These are phyloP conservation scores for Filosporella fistucella DNA, from an alignment of 495 filamentous ascomycete species.

Conservation along the genomic window DNA sequence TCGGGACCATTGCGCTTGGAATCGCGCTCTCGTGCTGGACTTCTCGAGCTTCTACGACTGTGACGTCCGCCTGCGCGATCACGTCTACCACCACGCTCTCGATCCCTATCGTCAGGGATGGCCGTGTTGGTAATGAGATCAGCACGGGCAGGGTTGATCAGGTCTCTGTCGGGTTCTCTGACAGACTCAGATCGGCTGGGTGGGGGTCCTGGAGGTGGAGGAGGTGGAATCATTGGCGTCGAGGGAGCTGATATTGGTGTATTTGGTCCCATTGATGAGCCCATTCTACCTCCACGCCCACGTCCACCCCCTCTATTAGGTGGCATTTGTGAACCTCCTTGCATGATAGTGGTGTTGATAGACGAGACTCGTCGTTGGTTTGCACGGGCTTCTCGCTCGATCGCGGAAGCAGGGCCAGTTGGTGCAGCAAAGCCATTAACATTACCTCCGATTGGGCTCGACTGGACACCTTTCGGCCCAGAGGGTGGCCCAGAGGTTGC, in stretches of 20 bases:
- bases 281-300: conserved; percentile 38
- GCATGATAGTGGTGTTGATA: conserved; percentile 47
- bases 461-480: conserved; percentile 23
- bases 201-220: conserved; percentile 14
- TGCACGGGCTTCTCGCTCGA: conserved; percentile 38
- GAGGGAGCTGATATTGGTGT: conserved; percentile 11
- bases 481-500: conserved; percentile 31
- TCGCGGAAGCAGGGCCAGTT: conserved; percentile 40
- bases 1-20: conserved; percentile 13
- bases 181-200: not conserved
- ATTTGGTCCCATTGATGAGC: conserved; percentile 27
- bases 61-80: conserved; percentile 21
- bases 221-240: conserved; percentile 10
- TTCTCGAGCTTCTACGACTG: conserved; percentile 30
- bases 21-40: conserved; percentile 29
- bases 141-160: conserved; percentile 18
- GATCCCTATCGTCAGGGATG: conserved; percentile 28
- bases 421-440: conserved; percentile 34
- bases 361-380: conserved; percentile 40
- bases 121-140: conserved; percentile 24
- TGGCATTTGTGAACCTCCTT: conserved; percentile 29
- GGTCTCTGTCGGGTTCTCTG: conserved; percentile 1
- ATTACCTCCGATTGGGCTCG: conserved; percentile 21
- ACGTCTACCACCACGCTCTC: conserved; percentile 17
- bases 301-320: conserved; percentile 17